Evolutionary conservation across 148 eudicot genomes (phyloP).

Genomic region (Chenopodium suecicum): DNA sequence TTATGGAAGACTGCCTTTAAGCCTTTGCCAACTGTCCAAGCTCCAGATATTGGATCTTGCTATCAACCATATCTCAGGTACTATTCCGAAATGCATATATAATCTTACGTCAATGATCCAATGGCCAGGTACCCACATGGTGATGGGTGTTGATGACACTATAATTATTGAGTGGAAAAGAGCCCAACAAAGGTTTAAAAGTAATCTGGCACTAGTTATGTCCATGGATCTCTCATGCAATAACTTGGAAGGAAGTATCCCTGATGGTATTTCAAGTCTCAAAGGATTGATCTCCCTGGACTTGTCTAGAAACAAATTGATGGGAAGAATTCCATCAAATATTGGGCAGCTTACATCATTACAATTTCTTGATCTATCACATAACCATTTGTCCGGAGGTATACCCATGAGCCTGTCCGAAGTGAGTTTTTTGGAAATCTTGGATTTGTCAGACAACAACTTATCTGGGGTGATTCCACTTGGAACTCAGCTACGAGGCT

Average conservation of each 20-base stretch:
- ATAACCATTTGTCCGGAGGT: constrained; percentile 5
- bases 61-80: constrained; percentile 13
- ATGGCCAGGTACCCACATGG: background rate
- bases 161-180: constrained; percentile 16
- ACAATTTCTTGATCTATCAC: constrained; percentile 21
- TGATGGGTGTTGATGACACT: background rate
- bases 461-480: background rate
- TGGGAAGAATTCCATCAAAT: constrained; percentile 3
- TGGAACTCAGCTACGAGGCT: background rate
- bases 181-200: background rate
- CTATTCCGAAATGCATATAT: constrained; percentile 14
- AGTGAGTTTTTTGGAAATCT: background rate
- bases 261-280: constrained; percentile 15
- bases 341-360: constrained; percentile 15
- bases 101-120: constrained; percentile 9
- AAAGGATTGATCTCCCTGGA: background rate
- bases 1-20: background rate
- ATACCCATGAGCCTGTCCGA: constrained; percentile 17
- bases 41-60: constrained; percentile 26
- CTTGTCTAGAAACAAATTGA: constrained; percentile 22
- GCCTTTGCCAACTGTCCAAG: constrained; percentile 9
- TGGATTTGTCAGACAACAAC: too few species aligned
- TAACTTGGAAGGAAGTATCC: constrained; percentile 4
- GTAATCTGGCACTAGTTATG: background rate
- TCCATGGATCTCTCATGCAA: constrained; percentile 10